Base-by-base conservation (phyloP, 805 yeast genomes). In the Metschnikowia reukaufii region DNA sequence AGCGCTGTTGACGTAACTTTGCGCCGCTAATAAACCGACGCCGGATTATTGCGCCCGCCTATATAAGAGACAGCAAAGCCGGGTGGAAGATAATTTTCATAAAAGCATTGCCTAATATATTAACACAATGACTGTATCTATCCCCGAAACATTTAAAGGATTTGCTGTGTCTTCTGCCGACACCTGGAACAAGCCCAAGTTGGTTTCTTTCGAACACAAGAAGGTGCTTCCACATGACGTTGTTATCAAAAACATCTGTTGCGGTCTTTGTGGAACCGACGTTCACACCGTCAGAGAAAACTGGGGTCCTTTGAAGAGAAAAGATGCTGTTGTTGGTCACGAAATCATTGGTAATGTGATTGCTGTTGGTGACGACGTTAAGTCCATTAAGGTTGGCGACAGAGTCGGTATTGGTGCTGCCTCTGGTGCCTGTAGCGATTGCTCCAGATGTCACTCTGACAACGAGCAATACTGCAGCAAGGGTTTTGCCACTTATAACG, bases 111-210 rank as follows among this genome's bases (percentile, higher is more conserved):
- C 18, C 4, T 8, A 18, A n/a, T 20, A 31, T 3, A 19, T 12
- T 15, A 15, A 8, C 15, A 34, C 1, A 27, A 55, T 44, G 47
- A 44, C 53, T n/a, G 42, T 44, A 18, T 30, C 52, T 12, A 48
- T 58, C 41, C 86, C 86, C 47, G 76, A 74, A 47, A 76, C 76
- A 49, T 82, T 84, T 59, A 72, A 80, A 63, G 89, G 88, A 42
- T 81, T 77, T 59, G 83, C 82, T 32, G 78, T 76, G 45, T 60
- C 66, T 36, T 73, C 74, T 40, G 65, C 76, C 42, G 67, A 70
- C 32, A 77, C 78, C 52, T 82, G 85, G 84, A 65, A 70, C 58
- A 64, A 76, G 52, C 84, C 84, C 50, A 78, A 75, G 58, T 69
- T 73, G 52, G 73, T 76, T 41, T 61, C 73, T 6, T 81, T 64